Evolutionary conservation across 257 asterid genomes (phyloP), one percentile per base, ranked within the genome.

Genomic region (Plantago ovata): DNA sequence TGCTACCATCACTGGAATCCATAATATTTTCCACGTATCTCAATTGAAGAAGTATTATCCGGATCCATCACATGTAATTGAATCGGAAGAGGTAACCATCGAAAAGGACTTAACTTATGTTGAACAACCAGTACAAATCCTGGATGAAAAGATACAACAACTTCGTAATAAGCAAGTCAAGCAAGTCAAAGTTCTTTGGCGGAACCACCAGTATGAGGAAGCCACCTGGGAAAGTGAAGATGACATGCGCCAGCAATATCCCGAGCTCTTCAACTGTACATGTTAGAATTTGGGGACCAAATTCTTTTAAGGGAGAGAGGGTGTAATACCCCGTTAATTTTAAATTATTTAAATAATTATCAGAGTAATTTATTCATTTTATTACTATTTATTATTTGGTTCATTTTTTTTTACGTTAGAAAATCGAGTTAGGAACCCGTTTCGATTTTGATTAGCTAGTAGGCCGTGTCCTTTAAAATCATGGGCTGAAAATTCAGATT

Each of bases 251-350:
- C 10, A 23, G 9, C n/a, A 22, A 4, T 20, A 6, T 2, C 6
- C 36, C 1, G 38, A 50, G 9, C 28, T 50, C 1, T 50, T 50
- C 24, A 16, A 3, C 16, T 13, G 5, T 47, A 7, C 1, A 47
- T 23, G 24, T 47, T n/a, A 47, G 53, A 50, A 50, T 50, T 50
- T 50, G 36, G 36, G 56, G 56, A 10, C 56, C 56, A 50, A 8
- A 50, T 22, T 50, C 56, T 20, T 50, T 50, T 23, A 22, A 8
- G 33, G 36, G 15, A 12, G 13, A 36, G 20, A 11, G 56, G 21
- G 4, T 50, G 38, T 50, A 22, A 23, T 11, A 23, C 56, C 54
- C 50, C 44, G 14, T 40, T n/a, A n/a, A n/a, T n/a, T n/a, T n/a
- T n/a, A n/a, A n/a, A n/a, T n/a, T n/a, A n/a, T n/a, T n/a, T n/a